Evolutionary conservation across 192 early-diverging fungal genomes (phyloP), one percentile per base, ranked within the genome.

Genomic region (Coemansia sp.): DNA sequence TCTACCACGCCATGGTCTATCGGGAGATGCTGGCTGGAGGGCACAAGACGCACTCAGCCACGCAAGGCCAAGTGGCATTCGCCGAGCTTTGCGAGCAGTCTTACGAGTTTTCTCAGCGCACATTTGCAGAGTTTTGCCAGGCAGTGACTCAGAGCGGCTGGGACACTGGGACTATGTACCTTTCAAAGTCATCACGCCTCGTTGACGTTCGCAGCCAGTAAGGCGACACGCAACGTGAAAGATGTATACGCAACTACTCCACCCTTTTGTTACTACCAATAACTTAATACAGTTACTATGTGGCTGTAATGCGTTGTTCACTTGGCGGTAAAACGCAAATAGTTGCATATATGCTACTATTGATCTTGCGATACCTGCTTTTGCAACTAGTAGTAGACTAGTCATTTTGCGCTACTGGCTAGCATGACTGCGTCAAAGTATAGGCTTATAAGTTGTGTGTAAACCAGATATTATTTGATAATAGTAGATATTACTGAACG

Each of bases 131-230:
- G 6, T 66, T 75, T 11, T 52, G 55, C 53, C n/a, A 57, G 26
- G 38, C 74, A 4, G 43, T 74, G 4, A 47, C 47, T n/a, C 52
- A 52, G 11, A 59, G 37, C 9, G 79, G 75, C 47, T 76, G 74
- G 79, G 79, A 82, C 35, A 67, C 53, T 10, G 64, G 61, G 14
- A 74, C 44, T 2, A 66, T 82, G 53, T 73, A 74, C 60, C 59
- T 76, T 44, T 60, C 61, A 30, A 81, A 76, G 37, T 39, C 28
- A 23, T 73, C 78, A 0, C n/a, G 63, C 10, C 35, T 42, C 4
- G 64, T 81, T 3, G 60, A 71, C 13, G 62, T 74, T 19, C 52
- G 62, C 44, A 7, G 14, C 13, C 55, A 13, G 16, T 35, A 52
- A 32, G n/a, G 14, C 55, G 26, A 10, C 10, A 21, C 1, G 11